A percentile compares a stretch with the other conserved stretches of the same genome.
Evolutionary conservation across 129 eudicot genomes (phyloP).

Genomic region (Chrysanthemum makinoi): DNA sequence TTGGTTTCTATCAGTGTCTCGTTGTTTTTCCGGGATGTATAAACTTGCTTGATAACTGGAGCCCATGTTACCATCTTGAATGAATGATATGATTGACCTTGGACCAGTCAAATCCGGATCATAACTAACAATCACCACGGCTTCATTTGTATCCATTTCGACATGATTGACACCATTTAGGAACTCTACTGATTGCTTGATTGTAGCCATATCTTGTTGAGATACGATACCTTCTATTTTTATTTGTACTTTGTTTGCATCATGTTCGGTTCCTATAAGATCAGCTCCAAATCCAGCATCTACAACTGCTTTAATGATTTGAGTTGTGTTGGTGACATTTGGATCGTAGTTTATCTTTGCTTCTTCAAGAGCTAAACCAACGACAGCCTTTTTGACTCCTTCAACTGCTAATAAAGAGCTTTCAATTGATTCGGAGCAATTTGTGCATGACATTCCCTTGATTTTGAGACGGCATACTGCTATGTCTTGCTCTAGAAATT

Average conservation of each 20-base stretch:
- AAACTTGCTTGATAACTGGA: constrained; percentile 58
- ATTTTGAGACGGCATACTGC: constrained; percentile 78
- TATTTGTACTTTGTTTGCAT: constrained; percentile 71
- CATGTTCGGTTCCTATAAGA: constrained; percentile 65
- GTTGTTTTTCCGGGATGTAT: constrained; percentile 60
- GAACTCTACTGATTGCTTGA: constrained; percentile 50
- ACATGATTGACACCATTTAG: constrained; percentile 71
- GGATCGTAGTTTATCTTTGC: constrained; percentile 94
- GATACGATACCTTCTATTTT: constrained; percentile 63
- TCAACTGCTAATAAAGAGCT: constrained; percentile 63
- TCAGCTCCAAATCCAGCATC: constrained; percentile 98
- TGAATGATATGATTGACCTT: constrained; percentile 66
- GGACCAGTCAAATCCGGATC: constrained; percentile 80
- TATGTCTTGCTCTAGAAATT: constrained; percentile 67
- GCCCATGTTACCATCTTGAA: constrained; percentile 48
- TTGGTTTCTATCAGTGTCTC: constrained; percentile 59
- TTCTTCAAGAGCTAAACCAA: constrained; percentile 92
- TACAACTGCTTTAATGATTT: constrained; percentile 62
- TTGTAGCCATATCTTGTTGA: constrained; percentile 43
- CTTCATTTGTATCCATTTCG: constrained; percentile 51
- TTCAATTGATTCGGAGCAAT: constrained; percentile 86
- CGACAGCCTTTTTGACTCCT: constrained; percentile 92
- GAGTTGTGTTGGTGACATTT: constrained; percentile 43
- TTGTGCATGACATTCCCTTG: constrained; percentile 96
- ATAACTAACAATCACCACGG: constrained; percentile 49